A percentile compares a stretch with the other conserved stretches of the same genome.
phyloP scores from a whole-genome alignment of 805 yeast species.

The Metschnikowia dekortorum region DNA sequence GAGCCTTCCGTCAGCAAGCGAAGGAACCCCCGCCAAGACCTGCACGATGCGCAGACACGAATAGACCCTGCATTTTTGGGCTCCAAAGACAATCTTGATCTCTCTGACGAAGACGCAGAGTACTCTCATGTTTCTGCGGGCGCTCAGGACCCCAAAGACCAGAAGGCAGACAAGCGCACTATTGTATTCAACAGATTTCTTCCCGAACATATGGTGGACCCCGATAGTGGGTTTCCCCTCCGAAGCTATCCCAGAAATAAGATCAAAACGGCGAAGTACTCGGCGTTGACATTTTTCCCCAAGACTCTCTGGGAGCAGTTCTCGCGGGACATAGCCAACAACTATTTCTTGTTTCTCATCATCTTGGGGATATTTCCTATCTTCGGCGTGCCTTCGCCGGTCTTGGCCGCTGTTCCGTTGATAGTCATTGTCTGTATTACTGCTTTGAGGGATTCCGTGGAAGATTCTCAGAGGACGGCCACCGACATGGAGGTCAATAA shows the following conservation, averaged over 20 bases:
- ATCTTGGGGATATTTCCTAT: conserved; percentile 51
- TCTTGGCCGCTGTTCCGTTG: conserved; percentile 73
- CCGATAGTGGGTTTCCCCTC: conserved; percentile 25
- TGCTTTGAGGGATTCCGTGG: conserved; percentile 73
- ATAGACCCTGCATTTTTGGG: not conserved
- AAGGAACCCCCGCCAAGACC: conserved; percentile 5
- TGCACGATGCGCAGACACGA: conserved; percentile 9
- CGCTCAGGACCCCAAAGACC: conserved; percentile 27
- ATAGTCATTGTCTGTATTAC: conserved; percentile 74
- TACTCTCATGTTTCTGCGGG: not conserved
- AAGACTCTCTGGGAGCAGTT: conserved; percentile 53
- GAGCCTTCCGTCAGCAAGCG: conserved; percentile 14
- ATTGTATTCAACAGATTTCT: conserved; percentile 48
- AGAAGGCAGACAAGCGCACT: conserved; percentile 13
- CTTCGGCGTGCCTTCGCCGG: conserved; percentile 72
- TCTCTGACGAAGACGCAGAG: conserved; percentile 19
- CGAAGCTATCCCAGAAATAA: conserved; percentile 49
- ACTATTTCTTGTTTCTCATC: conserved; percentile 52
- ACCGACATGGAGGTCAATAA: conserved; percentile 71
- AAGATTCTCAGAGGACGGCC: conserved; percentile 62
- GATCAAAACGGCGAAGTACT: conserved; percentile 59
- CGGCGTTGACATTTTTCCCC: conserved; percentile 55
- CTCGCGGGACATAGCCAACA: conserved; percentile 51
- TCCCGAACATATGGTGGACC: conserved; percentile 53
- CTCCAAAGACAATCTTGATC: conserved; percentile 4